A percentile compares a stretch with the other conserved stretches of the same genome.
phyloP scores from a whole-genome alignment of 1,284 basidiomycete species.

The Malassezia dermatis region DNA sequence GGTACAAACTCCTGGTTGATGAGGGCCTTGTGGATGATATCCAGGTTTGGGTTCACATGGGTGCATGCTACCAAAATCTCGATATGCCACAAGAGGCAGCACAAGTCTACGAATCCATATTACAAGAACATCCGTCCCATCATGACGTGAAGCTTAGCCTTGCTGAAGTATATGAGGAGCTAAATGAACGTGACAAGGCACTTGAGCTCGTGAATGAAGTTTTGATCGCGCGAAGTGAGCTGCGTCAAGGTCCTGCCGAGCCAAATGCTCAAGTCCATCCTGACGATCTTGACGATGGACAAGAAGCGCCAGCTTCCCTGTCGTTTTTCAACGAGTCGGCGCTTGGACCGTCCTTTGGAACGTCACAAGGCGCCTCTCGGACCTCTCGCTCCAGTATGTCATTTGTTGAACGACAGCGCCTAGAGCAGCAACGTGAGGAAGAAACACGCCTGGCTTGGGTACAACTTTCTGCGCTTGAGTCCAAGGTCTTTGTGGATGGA shows the following conservation, averaged over 20 bases:
- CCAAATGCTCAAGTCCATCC: background rate
- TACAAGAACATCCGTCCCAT: conserved; percentile 61
- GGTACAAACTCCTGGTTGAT: conserved; percentile 22
- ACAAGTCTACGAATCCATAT: conserved; percentile 53
- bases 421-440: conserved; percentile 38
- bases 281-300: background rate
- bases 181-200: conserved; percentile 68
- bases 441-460: conserved; percentile 33
- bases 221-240: conserved; percentile 20
- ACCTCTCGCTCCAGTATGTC: conserved; percentile 9
- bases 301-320: conserved; percentile 6
- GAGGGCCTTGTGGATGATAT: conserved; percentile 23
- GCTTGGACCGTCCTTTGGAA: background rate
- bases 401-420: conserved; percentile 16
- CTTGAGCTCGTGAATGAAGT: conserved; percentile 73
- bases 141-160: conserved; percentile 55
- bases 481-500: conserved; percentile 28
- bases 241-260: background rate
- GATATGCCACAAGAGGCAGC: conserved; percentile 28
- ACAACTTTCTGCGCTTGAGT: conserved; percentile 29
- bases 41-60: conserved; percentile 29
- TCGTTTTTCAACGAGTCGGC: conserved; percentile 37
- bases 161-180: conserved; percentile 71
- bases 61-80: conserved; percentile 33
- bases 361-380: conserved; percentile 12